Conservation (phyloP, 176 grass and related monocot species). For the Oryza australiensis region DNA sequence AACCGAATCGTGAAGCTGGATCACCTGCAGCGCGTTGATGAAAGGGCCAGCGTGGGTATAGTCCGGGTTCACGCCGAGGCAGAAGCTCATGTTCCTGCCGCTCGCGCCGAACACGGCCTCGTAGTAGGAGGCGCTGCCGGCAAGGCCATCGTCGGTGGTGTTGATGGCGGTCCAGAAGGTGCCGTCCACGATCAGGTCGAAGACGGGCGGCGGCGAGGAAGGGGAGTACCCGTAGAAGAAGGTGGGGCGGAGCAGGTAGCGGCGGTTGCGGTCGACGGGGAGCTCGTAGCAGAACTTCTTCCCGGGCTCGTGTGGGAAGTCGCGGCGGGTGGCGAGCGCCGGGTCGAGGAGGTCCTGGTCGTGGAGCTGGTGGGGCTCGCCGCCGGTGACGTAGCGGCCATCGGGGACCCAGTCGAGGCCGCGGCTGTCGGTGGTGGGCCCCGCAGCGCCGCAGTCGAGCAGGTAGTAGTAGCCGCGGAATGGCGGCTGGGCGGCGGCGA, state of each 20-base stretch:
- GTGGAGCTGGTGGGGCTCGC: slow-evolving; percentile 31
- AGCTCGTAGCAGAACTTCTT: slow-evolving; percentile 81
- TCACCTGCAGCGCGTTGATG: slow-evolving; percentile 80
- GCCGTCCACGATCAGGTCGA: slow-evolving; percentile 85
- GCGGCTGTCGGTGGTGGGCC: slow-evolving; percentile 22
- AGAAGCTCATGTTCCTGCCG: slow-evolving; percentile 63
- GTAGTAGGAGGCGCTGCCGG: slow-evolving; percentile 72
- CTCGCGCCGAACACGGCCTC: slow-evolving; percentile 74
- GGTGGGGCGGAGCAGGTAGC: slow-evolving; percentile 85
- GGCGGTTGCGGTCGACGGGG: slow-evolving; percentile 43
- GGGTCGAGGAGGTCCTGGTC: slow-evolving; percentile 53
- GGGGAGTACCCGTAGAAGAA: slow-evolving; percentile 59
- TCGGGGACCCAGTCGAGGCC: slow-evolving; percentile 66
- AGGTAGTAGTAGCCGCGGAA: slow-evolving; percentile 57
- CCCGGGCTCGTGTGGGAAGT: slow-evolving; percentile 46
- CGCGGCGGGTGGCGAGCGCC: slow-evolving; percentile 68
- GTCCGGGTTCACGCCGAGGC: slow-evolving; percentile 62
- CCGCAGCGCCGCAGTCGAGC: slow-evolving; percentile 63
- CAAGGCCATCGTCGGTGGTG: slow-evolving; percentile 63
- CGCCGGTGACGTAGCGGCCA: slow-evolving; percentile 42
- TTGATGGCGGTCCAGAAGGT: slow-evolving; percentile 83
- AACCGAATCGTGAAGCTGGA: slow-evolving; percentile 70
- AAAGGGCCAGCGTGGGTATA: slow-evolving; percentile 72
- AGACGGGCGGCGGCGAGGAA: slow-evolving; percentile 48
- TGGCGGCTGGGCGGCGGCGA: slow-evolving; percentile 24